Percentiles rank a stretch among this genome's conserved stretches.
Conservation (phyloP, 78 protist species). For the Dictyostelium intermedium region DNA sequence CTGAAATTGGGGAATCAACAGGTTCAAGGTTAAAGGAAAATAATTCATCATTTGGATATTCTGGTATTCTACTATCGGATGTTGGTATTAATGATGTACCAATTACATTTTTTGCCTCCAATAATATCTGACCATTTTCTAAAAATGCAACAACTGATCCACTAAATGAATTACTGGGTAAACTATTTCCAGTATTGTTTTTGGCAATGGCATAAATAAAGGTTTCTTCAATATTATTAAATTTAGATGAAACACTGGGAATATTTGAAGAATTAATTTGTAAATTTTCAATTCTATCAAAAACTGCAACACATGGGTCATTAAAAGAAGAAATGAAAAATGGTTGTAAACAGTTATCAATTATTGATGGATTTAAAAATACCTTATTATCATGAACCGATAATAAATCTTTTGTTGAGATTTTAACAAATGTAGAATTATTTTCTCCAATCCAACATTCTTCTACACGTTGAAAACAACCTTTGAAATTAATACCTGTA, state of each 20-base stretch:
- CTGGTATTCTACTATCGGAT: not conserved
- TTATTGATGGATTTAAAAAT: not conserved
- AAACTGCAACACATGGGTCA: slow-evolving; percentile 17
- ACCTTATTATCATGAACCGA: not conserved
- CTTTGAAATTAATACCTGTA: not conserved
- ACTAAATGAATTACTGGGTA: not conserved
- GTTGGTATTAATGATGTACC: not conserved
- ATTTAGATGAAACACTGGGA: not conserved
- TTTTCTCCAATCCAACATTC: not conserved
- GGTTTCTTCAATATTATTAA: not conserved
- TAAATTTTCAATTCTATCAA: slow-evolving; percentile 37
- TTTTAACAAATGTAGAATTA: not conserved
- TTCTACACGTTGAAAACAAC: not conserved
- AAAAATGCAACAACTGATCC: not conserved
- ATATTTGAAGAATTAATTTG: not conserved
- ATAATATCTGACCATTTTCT: not conserved
- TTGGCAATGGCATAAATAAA: not conserved
- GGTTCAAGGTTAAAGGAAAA: not conserved
- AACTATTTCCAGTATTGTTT: not conserved
- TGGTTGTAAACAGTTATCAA: slow-evolving; percentile 28
- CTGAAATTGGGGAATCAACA: not conserved
- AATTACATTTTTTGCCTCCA: not conserved
- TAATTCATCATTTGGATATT: not conserved
- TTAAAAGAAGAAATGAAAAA: not conserved
- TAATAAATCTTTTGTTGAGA: not conserved